These are phyloP conservation scores for Apiotrichum veenhuisii DNA, from an alignment of 1,284 basidiomycete species.

Conservation along the genomic window DNA sequence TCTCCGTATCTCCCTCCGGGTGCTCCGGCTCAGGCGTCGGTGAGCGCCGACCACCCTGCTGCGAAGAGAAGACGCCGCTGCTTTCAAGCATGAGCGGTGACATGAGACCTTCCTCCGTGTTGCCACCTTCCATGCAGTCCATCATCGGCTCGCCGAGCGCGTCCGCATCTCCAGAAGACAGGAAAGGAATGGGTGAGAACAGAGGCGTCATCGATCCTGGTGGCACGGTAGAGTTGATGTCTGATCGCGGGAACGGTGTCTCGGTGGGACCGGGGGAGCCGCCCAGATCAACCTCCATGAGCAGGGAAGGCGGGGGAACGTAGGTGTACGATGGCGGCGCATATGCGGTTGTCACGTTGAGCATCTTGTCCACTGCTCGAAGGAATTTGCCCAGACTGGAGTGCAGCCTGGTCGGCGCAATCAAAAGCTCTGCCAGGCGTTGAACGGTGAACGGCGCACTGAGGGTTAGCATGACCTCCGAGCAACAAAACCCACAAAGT, in stretches of 20 bases:
- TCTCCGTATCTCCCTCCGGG: slow-evolving; percentile 12
- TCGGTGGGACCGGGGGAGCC: neutral
- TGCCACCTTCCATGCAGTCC: slow-evolving; percentile 5
- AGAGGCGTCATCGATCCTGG: slow-evolving; percentile 44
- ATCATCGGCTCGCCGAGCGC: slow-evolving; percentile 16
- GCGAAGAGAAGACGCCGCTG: neutral
- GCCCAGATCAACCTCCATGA: neutral
- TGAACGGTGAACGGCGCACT: slow-evolving; percentile 89
- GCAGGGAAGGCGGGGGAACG: slow-evolving; percentile 15
- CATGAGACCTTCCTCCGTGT: slow-evolving; percentile 34
- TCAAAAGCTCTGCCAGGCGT: slow-evolving; percentile 78
- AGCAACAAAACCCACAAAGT: slow-evolving; percentile 30
- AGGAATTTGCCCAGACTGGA: slow-evolving; percentile 80
- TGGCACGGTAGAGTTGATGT: slow-evolving; percentile 36
- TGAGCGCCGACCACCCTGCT: slow-evolving; percentile 18
- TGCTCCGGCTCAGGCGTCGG: slow-evolving; percentile 44
- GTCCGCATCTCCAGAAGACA: slow-evolving; percentile 20
- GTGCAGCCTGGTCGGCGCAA: slow-evolving; percentile 69
- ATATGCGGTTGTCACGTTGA: slow-evolving; percentile 72
- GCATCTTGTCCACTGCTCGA: slow-evolving; percentile 77
- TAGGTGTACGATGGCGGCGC: slow-evolving; percentile 36
- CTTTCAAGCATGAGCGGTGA: slow-evolving; percentile 37
- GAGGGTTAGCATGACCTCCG: slow-evolving; percentile 1
- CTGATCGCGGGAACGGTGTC: slow-evolving; percentile 9
- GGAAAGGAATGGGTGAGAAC: slow-evolving; percentile 50